These are phyloP conservation scores for Saksenaea vasiformis DNA, from an alignment of 371 early-diverging fungal genomes.

Conservation along the genomic window DNA sequence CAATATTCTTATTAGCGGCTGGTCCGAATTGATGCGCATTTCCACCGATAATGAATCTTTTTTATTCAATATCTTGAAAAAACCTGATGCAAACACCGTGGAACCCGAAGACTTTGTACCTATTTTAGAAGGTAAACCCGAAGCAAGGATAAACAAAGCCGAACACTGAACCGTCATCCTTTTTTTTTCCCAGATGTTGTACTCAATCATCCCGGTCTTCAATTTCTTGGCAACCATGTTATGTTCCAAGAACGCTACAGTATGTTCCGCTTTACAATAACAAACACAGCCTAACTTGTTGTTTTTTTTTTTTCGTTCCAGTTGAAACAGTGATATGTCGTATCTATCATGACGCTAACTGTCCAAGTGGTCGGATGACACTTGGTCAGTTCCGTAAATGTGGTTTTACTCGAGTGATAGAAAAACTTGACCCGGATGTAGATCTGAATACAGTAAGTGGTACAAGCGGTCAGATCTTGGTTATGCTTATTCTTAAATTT, in stretches of 20 bases:
- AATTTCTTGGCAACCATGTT: conserved; percentile 73
- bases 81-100: conserved; percentile 26
- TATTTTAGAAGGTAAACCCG: conserved; percentile 49
- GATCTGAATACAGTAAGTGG: conserved; percentile 68
- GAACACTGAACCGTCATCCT: conserved; percentile 31
- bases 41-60: conserved; percentile 47
- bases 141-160: conserved; percentile 1
- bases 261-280: conserved; percentile 29
- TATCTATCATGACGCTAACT: conserved; percentile 71
- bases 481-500: not conserved
- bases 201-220: conserved; percentile 83
- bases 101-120: conserved; percentile 48
- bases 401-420: conserved; percentile 56
- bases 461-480: not conserved
- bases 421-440: conserved; percentile 59
- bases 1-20: conserved; percentile 31
- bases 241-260: conserved; percentile 85
- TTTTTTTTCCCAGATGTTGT: conserved; percentile 59
- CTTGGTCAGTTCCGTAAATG: conserved; percentile 67
- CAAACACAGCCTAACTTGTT: no score
- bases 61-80: conserved; percentile 42
- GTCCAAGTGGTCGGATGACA: conserved; percentile 67
- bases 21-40: conserved; percentile 29
- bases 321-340: conserved; percentile 77
- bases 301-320: conserved; percentile 16